Evolutionary conservation across 495 filamentous ascomycete genomes (phyloP).

Genomic region (Polyplosphaeria fusca): DNA sequence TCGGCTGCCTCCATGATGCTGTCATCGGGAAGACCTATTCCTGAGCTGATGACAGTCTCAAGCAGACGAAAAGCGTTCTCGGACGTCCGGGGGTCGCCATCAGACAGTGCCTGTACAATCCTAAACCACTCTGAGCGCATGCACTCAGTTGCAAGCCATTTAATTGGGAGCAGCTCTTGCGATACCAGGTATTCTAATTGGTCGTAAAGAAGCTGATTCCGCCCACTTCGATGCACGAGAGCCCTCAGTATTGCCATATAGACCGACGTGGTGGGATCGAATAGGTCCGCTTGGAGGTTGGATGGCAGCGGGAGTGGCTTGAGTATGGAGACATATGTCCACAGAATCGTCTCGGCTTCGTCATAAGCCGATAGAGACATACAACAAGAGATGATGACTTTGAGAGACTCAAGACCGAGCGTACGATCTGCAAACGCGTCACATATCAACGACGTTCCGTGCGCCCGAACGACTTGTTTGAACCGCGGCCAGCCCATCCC

Average conservation of each 20-base stretch:
- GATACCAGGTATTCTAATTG: conserved; percentile 25
- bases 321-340: conserved; percentile 8
- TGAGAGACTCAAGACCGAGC: conserved; percentile 9
- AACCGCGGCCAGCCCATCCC: conserved; percentile 27
- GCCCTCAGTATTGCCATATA: conserved; percentile 17
- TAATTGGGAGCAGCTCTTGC: conserved; percentile 25
- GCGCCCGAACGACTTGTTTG: conserved; percentile 25
- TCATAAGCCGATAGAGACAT: conserved; percentile 18
- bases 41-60: conserved; percentile 18
- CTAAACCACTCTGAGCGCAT: conserved; percentile 28
- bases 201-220: conserved; percentile 25
- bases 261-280: conserved; percentile 11
- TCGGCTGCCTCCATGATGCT: conserved; percentile 2
- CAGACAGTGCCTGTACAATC: conserved; percentile 17
- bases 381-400: conserved; percentile 20
- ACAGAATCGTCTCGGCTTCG: conserved; percentile 27
- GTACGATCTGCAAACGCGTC: conserved; percentile 26
- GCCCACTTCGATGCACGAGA: conserved; percentile 10
- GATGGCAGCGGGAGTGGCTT: conserved; percentile 16
- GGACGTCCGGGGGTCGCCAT: conserved; percentile 12
- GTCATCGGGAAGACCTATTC: conserved; percentile 19
- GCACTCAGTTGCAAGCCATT: conserved; percentile 32
- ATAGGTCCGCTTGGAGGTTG: conserved; percentile 17
- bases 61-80: conserved; percentile 17
- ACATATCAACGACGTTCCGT: conserved; percentile 24